Conservation (phyloP, 345 rosid species). For the Passiflora organensis region DNA sequence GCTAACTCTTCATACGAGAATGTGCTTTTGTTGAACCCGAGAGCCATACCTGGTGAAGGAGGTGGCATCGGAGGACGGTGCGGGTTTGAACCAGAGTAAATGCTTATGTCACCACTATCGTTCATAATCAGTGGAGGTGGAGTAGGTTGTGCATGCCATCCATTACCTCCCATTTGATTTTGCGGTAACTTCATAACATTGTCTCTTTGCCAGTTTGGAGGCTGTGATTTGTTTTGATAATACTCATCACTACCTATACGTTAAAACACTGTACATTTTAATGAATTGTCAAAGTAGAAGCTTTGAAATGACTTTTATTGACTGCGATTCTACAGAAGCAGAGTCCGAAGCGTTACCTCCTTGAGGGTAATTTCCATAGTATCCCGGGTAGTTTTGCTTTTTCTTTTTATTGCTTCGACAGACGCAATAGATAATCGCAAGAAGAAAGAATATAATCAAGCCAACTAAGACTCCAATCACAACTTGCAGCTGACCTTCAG, state of each 20-base stretch:
- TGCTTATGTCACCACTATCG: constrained; percentile 48
- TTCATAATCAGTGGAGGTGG: constrained; percentile 39
- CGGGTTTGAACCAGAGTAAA: constrained; percentile 56
- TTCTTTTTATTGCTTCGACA: constrained; percentile 35
- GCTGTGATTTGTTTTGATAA: constrained; percentile 28
- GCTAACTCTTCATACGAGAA: constrained; percentile 80
- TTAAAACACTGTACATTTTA: not conserved
- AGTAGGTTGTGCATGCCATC: constrained; percentile 40
- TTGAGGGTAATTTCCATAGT: constrained; percentile 31
- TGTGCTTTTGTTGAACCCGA: constrained; percentile 74
- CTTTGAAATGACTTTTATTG: too few species aligned
- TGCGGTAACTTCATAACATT: constrained; percentile 29
- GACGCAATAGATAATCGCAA: constrained; percentile 35
- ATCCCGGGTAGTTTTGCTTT: constrained; percentile 32
- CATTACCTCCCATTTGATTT: constrained; percentile 21
- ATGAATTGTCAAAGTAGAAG: too few species aligned
- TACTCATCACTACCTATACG: constrained; percentile 28
- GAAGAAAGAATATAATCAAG: constrained; percentile 41
- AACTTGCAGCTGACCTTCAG: constrained; percentile 19
- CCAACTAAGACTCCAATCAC: constrained; percentile 47
- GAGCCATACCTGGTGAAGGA: constrained; percentile 56
- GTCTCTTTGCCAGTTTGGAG: constrained; percentile 50
- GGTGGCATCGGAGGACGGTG: constrained; percentile 61
- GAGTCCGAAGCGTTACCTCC: too few species aligned
- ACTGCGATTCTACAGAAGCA: too few species aligned